Conservation (phyloP, 306 rosid genomes). For the Aeschynomene evenia region DNA sequence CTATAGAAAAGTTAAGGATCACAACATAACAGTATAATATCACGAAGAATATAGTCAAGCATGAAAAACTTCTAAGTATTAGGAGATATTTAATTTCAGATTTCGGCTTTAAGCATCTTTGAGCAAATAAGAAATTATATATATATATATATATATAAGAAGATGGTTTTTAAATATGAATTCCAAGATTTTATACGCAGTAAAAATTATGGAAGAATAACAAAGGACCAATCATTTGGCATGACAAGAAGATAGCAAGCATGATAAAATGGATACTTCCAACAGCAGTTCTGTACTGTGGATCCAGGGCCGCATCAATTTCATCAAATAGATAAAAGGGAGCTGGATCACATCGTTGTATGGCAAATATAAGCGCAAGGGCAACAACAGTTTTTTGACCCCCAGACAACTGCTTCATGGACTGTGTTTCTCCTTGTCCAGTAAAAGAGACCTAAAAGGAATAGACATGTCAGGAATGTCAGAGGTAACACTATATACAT, state of each 20-base stretch:
- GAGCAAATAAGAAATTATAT: too few species aligned
- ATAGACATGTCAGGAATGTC: constrained; percentile 24
- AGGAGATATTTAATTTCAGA: too few species aligned
- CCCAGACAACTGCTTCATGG: constrained; percentile 98
- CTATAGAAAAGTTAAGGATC: constrained; percentile 62
- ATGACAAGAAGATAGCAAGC: neutral
- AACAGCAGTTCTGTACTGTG: constrained; percentile 95
- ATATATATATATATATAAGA: too few species aligned
- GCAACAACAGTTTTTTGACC: constrained; percentile 99
- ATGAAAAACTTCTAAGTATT: constrained; percentile 12
- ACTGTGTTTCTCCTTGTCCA: constrained; percentile 98
- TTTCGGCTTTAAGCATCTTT: too few species aligned
- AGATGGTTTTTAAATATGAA: neutral
- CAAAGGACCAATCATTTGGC: constrained; percentile 19
- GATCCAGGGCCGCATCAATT: constrained; percentile 98
- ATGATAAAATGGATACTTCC: constrained; percentile 79
- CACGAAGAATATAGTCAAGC: constrained; percentile 17
- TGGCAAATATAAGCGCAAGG: constrained; percentile 93
- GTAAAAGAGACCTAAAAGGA: constrained; percentile 86
- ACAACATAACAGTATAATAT: constrained; percentile 26
- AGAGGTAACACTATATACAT: neutral
- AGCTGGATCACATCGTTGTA: constrained; percentile 99
- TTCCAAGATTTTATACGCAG: constrained; percentile 8
- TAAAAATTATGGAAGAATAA: neutral
- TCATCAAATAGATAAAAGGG: constrained; percentile 98